Evolutionary conservation across 108 stramenopile genomes (phyloP).

Genomic region (Seminavis robusta): DNA sequence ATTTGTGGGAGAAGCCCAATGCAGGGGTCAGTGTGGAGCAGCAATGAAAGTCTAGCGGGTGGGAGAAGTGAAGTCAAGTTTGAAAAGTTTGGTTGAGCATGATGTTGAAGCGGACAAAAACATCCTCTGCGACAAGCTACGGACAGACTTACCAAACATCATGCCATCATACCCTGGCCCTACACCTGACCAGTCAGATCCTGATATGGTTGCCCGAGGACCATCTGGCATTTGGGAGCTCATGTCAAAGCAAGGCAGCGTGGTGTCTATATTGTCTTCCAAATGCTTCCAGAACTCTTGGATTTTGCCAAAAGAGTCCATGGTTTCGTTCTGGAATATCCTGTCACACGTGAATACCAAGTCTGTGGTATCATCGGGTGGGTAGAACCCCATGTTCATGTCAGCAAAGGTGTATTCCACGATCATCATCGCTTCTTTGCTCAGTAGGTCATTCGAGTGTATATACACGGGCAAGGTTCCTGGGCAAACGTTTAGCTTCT

Average conservation of each 20-base stretch:
- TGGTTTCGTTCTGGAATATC: slow-evolving; percentile 41
- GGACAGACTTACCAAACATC: no score
- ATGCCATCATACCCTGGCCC: slow-evolving; percentile 68
- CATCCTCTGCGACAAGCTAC: no score
- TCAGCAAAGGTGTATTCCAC: slow-evolving; percentile 84
- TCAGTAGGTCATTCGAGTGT: slow-evolving; percentile 16
- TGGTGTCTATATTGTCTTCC: no score
- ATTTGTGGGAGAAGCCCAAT: slow-evolving; percentile 50
- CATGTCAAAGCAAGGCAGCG: slow-evolving; percentile 74
- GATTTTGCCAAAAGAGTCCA: slow-evolving; percentile 18
- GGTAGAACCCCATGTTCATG: slow-evolving; percentile 83
- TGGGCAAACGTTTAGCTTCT: slow-evolving; percentile 29
- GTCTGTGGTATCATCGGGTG: slow-evolving; percentile 54
- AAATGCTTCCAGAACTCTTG: no score
- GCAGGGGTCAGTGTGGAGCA: slow-evolving; percentile 55
- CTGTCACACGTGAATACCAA: slow-evolving; percentile 53
- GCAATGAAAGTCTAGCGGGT: slow-evolving; percentile 76
- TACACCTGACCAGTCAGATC: slow-evolving; percentile 82
- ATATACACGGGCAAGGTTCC: slow-evolving; percentile 56
- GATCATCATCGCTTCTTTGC: slow-evolving; percentile 76
- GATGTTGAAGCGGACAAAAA: no score
- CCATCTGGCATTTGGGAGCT: slow-evolving; percentile 63
- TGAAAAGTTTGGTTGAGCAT: no score
- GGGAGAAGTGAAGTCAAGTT: no score
- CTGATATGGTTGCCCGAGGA: slow-evolving; percentile 57